Percentiles rank a stretch among this genome's conserved stretches.
Conservation (phyloP, 768 basidiomycete species). For the Leccinum disarticulatum region DNA sequence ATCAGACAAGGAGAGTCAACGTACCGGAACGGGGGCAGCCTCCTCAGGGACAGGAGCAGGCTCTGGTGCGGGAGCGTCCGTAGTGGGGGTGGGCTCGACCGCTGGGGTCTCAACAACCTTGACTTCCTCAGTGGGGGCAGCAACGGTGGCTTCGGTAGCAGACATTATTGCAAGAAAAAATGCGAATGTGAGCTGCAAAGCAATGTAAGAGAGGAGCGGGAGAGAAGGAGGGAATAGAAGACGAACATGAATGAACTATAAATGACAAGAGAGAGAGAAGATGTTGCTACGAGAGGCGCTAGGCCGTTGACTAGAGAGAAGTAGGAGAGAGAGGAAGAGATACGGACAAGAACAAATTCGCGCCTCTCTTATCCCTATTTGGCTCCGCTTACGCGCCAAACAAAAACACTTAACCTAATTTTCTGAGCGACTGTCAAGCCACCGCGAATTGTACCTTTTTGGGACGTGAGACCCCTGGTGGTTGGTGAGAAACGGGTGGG, state of each 20-base stretch:
- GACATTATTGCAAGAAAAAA: conserved; percentile 73
- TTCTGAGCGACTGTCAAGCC: conserved; percentile 13
- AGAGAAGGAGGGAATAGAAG: conserved; percentile 8
- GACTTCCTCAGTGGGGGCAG: conserved; percentile 51
- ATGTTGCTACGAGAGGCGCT: conserved; percentile 53
- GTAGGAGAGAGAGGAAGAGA: conserved; percentile 57
- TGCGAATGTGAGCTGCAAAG: conserved; percentile 52
- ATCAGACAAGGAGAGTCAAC: conserved; percentile 13
- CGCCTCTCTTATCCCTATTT: conserved; percentile 43
- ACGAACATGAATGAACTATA: conserved; percentile 53
- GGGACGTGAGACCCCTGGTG: conserved; percentile 5
- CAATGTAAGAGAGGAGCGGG: conserved; percentile 3
- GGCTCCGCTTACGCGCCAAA: conserved; percentile 41
- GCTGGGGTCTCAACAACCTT: conserved; percentile 46
- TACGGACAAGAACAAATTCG: conserved; percentile 36
- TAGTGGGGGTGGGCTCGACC: conserved; percentile 31
- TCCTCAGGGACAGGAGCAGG: conserved; percentile 32
- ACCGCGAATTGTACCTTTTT: conserved; percentile 3
- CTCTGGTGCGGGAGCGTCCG: conserved; percentile 30
- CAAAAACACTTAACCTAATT: conserved; percentile 39
- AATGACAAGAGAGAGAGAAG: conserved; percentile 54
- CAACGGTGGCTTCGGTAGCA: conserved; percentile 60
- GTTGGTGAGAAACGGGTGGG: conserved; percentile 2
- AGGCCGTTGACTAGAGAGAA: conserved; percentile 53
- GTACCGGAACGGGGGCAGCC: conserved; percentile 35